Evolutionary conservation across 2,329 filamentous ascomycete genomes (phyloP).

Genomic region (Penicillium sp.): DNA sequence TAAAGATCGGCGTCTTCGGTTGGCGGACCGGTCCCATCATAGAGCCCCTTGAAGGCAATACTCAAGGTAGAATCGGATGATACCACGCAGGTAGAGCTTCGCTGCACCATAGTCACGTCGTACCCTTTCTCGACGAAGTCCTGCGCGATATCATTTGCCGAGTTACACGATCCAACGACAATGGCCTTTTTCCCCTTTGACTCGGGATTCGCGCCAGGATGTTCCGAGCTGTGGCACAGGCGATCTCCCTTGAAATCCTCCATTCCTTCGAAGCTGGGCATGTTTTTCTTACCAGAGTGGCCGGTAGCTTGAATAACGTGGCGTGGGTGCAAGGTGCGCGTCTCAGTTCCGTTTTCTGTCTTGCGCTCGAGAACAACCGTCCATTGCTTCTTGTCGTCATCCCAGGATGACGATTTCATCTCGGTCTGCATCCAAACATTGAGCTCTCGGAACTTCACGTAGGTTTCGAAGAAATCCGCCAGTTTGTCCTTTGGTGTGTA

Average conservation of each 20-base stretch:
- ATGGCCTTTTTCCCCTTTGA: constrained; percentile 58
- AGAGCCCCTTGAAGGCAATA: constrained; percentile 52
- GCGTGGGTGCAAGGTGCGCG: constrained; percentile 56
- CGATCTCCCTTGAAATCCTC: constrained; percentile 57
- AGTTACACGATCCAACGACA: constrained; percentile 67
- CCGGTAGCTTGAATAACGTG: constrained; percentile 68
- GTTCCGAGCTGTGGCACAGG: constrained; percentile 62
- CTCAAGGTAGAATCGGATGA: constrained; percentile 54
- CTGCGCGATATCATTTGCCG: constrained; percentile 66
- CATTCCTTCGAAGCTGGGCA: constrained; percentile 48
- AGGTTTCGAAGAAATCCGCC: constrained; percentile 65
- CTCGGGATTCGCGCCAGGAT: constrained; percentile 50
- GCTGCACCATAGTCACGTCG: constrained; percentile 67
- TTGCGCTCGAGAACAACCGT: constrained; percentile 50
- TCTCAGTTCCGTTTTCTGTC: constrained; percentile 43
- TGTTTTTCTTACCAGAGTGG: constrained; percentile 63
- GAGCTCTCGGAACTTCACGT: constrained; percentile 63
- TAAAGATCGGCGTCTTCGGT: constrained; percentile 65
- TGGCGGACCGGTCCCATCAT: constrained; percentile 51
- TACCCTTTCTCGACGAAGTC: constrained; percentile 66
- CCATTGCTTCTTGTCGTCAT: constrained; percentile 53
- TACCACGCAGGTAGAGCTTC: constrained; percentile 63
- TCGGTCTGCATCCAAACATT: constrained; percentile 62
- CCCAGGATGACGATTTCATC: constrained; percentile 49
- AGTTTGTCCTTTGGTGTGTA: constrained; percentile 72